These are phyloP conservation scores for Xylaria venustula DNA, from an alignment of 495 filamentous ascomycete genomes.

Conservation along the genomic window DNA sequence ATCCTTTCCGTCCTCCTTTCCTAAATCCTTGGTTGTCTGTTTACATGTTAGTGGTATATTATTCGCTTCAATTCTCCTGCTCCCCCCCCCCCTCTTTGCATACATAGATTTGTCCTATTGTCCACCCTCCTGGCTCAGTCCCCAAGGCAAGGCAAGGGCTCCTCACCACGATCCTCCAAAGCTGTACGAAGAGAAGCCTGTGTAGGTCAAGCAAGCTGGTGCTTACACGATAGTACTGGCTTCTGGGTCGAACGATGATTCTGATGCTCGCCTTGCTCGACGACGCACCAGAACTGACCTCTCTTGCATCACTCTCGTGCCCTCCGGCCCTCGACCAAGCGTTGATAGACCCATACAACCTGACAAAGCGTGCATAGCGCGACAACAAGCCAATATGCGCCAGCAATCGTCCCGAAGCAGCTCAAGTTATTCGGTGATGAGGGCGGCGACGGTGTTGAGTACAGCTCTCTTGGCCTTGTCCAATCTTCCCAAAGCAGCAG, in stretches of 20 bases:
- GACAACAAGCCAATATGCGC: constrained; percentile 12
- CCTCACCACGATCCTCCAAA: no score
- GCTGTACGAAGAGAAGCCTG: no score
- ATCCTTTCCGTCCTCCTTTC: background rate
- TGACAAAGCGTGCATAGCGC: background rate
- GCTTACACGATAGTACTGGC: background rate
- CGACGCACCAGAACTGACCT: background rate
- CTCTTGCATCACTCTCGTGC: background rate
- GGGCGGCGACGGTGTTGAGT: background rate
- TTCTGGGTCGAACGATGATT: background rate
- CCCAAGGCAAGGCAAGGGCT: background rate
- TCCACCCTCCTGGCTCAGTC: background rate
- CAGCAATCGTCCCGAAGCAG: background rate
- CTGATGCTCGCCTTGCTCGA: background rate
- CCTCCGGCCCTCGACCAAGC: background rate
- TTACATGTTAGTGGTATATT: background rate
- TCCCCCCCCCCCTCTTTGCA: background rate
- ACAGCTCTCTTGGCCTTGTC: constrained; percentile 7
- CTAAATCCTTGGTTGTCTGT: background rate
- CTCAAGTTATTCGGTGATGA: background rate
- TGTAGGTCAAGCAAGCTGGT: no score
- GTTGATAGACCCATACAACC: background rate
- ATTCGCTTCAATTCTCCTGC: background rate
- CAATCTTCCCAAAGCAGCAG: constrained; percentile 6
- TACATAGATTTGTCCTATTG: background rate